Conservation (phyloP, 768 basidiomycete species). For the Phanerodontia chrysosporium region DNA sequence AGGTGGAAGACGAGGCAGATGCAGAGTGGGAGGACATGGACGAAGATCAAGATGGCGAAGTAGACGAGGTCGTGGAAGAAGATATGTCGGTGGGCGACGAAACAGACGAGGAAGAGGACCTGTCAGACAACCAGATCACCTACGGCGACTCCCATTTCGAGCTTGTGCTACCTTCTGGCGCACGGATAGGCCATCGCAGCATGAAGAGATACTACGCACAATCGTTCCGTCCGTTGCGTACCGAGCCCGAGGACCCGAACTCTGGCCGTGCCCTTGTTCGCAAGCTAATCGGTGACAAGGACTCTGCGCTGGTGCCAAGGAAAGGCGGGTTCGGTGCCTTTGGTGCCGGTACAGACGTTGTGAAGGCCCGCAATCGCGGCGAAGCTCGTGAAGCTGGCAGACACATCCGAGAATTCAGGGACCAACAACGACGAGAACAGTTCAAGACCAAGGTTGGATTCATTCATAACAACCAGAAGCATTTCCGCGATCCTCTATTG, state of each 20-base stretch:
- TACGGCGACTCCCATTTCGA: slow-evolving; percentile 82
- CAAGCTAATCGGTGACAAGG: slow-evolving; percentile 73
- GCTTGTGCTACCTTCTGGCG: slow-evolving; percentile 89
- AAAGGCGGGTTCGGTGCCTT: slow-evolving; percentile 86
- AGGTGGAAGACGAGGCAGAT: slow-evolving; percentile 30
- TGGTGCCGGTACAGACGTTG: slow-evolving; percentile 74
- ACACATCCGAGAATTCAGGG: slow-evolving; percentile 79
- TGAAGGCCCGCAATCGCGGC: slow-evolving; percentile 90
- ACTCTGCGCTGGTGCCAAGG: slow-evolving; percentile 78
- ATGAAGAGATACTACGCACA: slow-evolving; percentile 86
- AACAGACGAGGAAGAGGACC: slow-evolving; percentile 34
- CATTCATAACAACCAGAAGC: slow-evolving; percentile 83
- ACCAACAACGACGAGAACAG: slow-evolving; percentile 71
- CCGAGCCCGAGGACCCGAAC: slow-evolving; percentile 56
- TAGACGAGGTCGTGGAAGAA: slow-evolving; percentile 29
- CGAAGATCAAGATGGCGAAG: slow-evolving; percentile 23
- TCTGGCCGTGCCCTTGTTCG: slow-evolving; percentile 77
- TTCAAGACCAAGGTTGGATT: slow-evolving; percentile 84
- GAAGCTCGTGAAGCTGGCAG: slow-evolving; percentile 91
- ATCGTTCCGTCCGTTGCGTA: slow-evolving; percentile 50
- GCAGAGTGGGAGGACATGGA: slow-evolving; percentile 35
- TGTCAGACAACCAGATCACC: slow-evolving; percentile 47
- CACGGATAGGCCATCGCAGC: slow-evolving; percentile 86
- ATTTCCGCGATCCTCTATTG: slow-evolving; percentile 71
- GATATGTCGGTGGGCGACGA: slow-evolving; percentile 28